Base-by-base conservation (phyloP, 2,329 filamentous ascomycete species). In the Clarireedia hainanense region DNA sequence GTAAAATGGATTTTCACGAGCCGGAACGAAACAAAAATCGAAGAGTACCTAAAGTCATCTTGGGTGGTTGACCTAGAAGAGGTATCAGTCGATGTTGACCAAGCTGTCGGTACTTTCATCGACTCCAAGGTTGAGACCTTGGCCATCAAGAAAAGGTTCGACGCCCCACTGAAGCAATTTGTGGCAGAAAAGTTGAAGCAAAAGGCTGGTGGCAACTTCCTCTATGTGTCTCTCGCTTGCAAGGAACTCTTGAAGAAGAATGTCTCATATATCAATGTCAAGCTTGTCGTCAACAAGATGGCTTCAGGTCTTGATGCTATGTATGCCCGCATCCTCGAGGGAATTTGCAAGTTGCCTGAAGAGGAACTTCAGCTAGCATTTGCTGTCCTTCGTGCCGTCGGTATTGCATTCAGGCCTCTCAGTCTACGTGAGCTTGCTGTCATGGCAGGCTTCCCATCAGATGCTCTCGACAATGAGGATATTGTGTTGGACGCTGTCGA, bases 1-100 rank as follows among this genome's bases (percentile, higher is more conserved):
- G 48, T 56, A 9, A 56, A 56, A 17, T 56, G 53, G 48, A 56
- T 56, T 12, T 56, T 56, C 3, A 56, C 53, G n/a, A 56, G 53
- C 47, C 48, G 47, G 20, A 52, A 56, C 3, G 53, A 56, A 27
- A 56, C 53, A 2, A 52, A 14, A 27, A 56, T 56, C 24, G 40
- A 52, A 27, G 53, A 56, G 17, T 52, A 52, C 30, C 34, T 56
- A 23, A 56, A 52, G 20, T 46, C 47, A 6, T 56, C 53, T 15
- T 46, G 48, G 30, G 48, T 52, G 5, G 27, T 56, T 9, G 24
- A 56, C 45, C 39, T 56, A 30, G 53, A 56, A 52, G 40, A 51
- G 4, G 27, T 30, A 9, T 20, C 53, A 20, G 5, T 39, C 17
- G 47, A 56, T 14, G 17, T 56, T 17, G 50, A 6, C 20, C 36